Evolutionary conservation across 2,329 filamentous ascomycete genomes (phyloP), one percentile per base, ranked within the genome.

Genomic region (Rhynchosporium secalis): DNA sequence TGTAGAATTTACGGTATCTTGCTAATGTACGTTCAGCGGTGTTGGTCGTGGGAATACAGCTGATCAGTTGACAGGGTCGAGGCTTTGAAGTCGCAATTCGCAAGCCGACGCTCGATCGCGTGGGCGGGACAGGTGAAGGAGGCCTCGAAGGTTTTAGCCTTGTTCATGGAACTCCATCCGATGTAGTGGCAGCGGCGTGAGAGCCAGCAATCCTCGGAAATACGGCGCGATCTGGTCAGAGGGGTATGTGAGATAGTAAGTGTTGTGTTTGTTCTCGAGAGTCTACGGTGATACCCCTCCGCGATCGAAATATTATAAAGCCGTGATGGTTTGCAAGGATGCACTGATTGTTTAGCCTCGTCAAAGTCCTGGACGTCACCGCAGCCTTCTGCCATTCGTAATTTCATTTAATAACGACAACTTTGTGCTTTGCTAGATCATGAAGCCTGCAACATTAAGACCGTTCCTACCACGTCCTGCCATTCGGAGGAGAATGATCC

Each of bases 121-220:
- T 20, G 48, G 59, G n/a, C 15, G 51, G 7, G 56, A 54, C 51
- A 47, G 56, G 64, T 62, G 47, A 60, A 62, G 63, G 57, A 63
- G 63, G 61, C 67, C 66, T 67, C 52, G 61, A 56, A 48, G 45
- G 56, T 62, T 20, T 69, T 68, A 68, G 64, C 67, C 68, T 66
- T 68, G 63, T 60, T 65, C 66, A 56, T 68, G 67, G 63, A 66
- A 67, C 67, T 69, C 68, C 69, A 71, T 71, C 60, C 65, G 67
- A 63, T 55, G 48, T 47, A 43, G 28, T 58, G 43, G 58, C 60
- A 60, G 52, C 55, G 66, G 68, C 68, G 61, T 63, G 45, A 63
- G 40, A 66, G 67, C 69, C 69, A 68, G 66, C 66, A 61, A 41
- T 62, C 45, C 33, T 20, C 52, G 15, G 46, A 56, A 58, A 46